A percentile compares a stretch with the other conserved stretches of the same genome.
Evolutionary conservation across 306 rosid species (phyloP).

Genomic region (Cicer cuneatum): DNA sequence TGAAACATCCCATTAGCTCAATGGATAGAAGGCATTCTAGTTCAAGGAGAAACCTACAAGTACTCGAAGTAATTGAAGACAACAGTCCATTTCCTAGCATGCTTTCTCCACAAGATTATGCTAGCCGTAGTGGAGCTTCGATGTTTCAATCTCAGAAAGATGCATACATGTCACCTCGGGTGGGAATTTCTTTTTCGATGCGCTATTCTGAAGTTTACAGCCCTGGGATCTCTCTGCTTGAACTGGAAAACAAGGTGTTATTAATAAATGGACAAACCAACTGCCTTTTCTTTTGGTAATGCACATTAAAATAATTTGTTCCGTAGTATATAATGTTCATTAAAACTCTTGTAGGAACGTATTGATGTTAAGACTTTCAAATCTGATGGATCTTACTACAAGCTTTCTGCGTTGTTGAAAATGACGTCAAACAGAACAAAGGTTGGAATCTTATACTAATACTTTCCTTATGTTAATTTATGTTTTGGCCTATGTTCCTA

Average conservation of each 20-base stretch:
- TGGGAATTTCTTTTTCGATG: conserved; percentile 86
- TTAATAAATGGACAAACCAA: conserved; percentile 35
- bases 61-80: conserved; percentile 89
- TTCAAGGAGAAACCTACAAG: conserved; percentile 70
- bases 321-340: conserved; percentile 41
- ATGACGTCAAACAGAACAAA: conserved; percentile 96
- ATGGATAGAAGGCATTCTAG: conserved; percentile 69
- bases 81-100: conserved; percentile 82
- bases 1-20: conserved; percentile 77
- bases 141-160: conserved; percentile 84
- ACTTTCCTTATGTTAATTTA: conserved; percentile 24
- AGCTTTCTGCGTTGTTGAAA: conserved; percentile 82
- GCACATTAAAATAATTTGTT: conserved; percentile 30
- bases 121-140: conserved; percentile 64
- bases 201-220: conserved; percentile 70
- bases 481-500: conserved; percentile 1
- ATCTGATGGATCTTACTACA: conserved; percentile 92
- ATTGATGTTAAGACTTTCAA: conserved; percentile 84
- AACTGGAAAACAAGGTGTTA: conserved; percentile 92
- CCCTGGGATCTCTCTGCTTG: conserved; percentile 86
- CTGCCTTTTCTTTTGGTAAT: conserved; percentile 15
- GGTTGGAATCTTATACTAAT: conserved; percentile 53
- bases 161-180: conserved; percentile 71
- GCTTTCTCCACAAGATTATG: conserved; percentile 93
- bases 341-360: conserved; percentile 71